Conservation (phyloP, 495 filamentous ascomycete genomes). For the Penicillium macrosclerotiorum region DNA sequence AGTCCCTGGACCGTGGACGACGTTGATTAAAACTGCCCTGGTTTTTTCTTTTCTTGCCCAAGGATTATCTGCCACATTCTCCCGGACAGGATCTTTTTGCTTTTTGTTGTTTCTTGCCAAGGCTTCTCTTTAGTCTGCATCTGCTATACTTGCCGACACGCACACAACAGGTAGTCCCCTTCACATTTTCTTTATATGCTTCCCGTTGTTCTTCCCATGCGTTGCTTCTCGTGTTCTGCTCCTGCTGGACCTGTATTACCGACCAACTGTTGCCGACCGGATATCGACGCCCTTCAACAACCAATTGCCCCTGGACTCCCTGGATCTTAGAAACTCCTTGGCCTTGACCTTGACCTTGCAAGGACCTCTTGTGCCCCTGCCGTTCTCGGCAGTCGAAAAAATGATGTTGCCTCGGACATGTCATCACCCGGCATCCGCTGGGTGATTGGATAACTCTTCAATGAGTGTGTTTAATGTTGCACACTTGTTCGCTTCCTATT, state of each 20-base stretch:
- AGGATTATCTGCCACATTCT: conserved; percentile 25
- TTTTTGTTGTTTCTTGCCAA: conserved; percentile 30
- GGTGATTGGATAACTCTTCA: conserved; percentile 38
- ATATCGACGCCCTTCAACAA: conserved; percentile 14
- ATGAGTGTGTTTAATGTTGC: conserved; percentile 48
- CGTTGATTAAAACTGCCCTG: conserved; percentile 19
- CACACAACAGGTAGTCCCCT: conserved; percentile 49
- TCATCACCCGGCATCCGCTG: conserved; percentile 38
- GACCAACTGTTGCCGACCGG: conserved; percentile 12
- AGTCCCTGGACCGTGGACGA: conserved; percentile 36
- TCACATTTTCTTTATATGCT: conserved; percentile 27
- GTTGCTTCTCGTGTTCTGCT: conserved; percentile 18
- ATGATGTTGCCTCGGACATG: conserved; percentile 25
- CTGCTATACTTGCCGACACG: conserved; percentile 26
- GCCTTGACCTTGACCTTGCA: conserved; percentile 12
- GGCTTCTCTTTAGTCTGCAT: conserved; percentile 35
- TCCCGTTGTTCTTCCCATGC: conserved; percentile 20
- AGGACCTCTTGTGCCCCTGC: conserved; percentile 8
- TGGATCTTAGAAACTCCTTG: conserved; percentile 17
- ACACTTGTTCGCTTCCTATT: conserved; percentile 31
- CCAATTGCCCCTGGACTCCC: conserved; percentile 6
- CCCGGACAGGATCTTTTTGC: conserved; percentile 41
- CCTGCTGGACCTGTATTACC: conserved; percentile 26
- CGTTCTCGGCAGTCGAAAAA: conserved; percentile 24
- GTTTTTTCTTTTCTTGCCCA: conserved; percentile 24